These are phyloP conservation scores for Rosa rugosa DNA, from an alignment of 306 rosid genomes.

Conservation along the genomic window DNA sequence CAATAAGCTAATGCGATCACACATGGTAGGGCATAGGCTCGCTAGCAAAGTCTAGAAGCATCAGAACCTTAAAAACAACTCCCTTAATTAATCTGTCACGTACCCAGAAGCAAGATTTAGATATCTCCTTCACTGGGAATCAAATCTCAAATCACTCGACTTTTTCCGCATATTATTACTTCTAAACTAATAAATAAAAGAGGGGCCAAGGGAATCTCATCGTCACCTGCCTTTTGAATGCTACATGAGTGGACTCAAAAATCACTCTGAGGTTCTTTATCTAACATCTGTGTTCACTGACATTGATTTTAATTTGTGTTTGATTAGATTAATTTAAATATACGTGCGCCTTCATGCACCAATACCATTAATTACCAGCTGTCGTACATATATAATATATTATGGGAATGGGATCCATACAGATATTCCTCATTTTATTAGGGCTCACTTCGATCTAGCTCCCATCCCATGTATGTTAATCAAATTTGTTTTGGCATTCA, in stretches of 20 bases:
- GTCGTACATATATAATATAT: conserved; percentile 12
- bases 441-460: conserved; percentile 14
- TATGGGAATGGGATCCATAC: neutral
- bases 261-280: conserved; percentile 1
- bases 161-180: neutral
- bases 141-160: neutral
- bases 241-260: conserved; percentile 44
- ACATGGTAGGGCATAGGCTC: neutral
- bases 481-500: neutral
- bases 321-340: neutral
- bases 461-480: neutral
- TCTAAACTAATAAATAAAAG: neutral
- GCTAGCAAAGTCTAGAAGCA: neutral
- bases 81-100: neutral
- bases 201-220: conserved; percentile 35
- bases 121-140: neutral
- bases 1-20: neutral
- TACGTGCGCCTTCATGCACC: conserved; percentile 25
- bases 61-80: neutral
- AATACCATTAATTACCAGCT: conserved; percentile 29
- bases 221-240: conserved; percentile 24
- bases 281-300: neutral
- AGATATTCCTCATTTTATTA: conserved; percentile 3
- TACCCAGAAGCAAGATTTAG: neutral
- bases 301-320: neutral